phyloP scores from a whole-genome alignment of 148 eudicot species.

The Fagopyrum esculentum region DNA sequence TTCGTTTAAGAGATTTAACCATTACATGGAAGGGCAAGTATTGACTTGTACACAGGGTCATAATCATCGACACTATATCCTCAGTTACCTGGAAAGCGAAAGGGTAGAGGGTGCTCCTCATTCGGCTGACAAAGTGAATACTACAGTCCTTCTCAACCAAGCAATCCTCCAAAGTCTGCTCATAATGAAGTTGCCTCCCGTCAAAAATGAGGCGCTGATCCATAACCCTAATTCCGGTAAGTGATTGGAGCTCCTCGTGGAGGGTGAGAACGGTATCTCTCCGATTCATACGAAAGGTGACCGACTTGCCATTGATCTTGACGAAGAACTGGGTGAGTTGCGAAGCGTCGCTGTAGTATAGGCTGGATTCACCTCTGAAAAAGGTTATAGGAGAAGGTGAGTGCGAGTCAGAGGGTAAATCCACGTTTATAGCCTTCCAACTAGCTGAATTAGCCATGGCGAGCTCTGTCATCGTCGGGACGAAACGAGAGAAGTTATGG shows the following conservation, averaged over 20 bases:
- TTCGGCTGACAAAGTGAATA: constrained; percentile 50
- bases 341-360: not conserved
- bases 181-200: constrained; percentile 64
- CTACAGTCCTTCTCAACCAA: constrained; percentile 41
- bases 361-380: constrained; percentile 7
- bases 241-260: constrained; percentile 29
- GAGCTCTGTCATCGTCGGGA: not conserved
- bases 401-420: not conserved
- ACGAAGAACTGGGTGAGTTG: constrained; percentile 52
- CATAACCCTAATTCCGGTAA: constrained; percentile 38
- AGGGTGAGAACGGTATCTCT: constrained; percentile 42
- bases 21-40: not conserved
- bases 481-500: not conserved
- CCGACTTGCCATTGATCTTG: constrained; percentile 31
- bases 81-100: constrained; percentile 42
- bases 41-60: constrained; percentile 29
- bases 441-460: constrained; percentile 6
- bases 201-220: constrained; percentile 53
- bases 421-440: constrained; percentile 12
- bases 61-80: constrained; percentile 35
- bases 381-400: not conserved
- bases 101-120: constrained; percentile 67
- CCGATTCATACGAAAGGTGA: constrained; percentile 33
- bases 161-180: constrained; percentile 45
- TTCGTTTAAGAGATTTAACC: constrained; percentile 7